Conservation (phyloP, 441 rosid genomes). For the Syzygium malaccense region DNA sequence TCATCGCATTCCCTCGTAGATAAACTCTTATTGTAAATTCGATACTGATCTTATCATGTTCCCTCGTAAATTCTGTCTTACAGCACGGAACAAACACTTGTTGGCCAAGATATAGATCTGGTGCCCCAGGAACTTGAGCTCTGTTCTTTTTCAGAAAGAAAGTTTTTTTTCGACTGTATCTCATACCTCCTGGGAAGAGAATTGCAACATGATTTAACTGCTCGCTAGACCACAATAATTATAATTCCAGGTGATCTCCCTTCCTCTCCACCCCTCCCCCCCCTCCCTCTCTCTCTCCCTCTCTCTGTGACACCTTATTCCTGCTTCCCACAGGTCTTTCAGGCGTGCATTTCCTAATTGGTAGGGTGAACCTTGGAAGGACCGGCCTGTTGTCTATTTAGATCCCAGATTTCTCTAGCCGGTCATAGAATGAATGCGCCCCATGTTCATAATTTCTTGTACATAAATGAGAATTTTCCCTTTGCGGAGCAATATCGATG, state of each 20-base stretch:
- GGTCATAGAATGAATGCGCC: neutral
- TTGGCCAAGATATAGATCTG: conserved; percentile 67
- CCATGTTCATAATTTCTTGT: neutral
- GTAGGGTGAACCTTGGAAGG: neutral
- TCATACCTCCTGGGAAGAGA: neutral
- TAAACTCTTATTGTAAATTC: neutral
- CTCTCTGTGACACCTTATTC: neutral
- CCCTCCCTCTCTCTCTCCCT: neutral
- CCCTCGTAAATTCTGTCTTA: neutral
- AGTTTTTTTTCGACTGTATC: neutral
- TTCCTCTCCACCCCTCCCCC: neutral
- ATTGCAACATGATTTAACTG: neutral
- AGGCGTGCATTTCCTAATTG: neutral
- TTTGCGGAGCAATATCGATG: neutral
- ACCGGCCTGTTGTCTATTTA: neutral
- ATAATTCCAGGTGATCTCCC: conserved; percentile 12
- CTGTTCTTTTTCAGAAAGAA: neutral
- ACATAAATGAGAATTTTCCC: neutral
- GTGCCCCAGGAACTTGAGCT: conserved; percentile 32
- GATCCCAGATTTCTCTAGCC: neutral
- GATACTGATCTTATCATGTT: neutral
- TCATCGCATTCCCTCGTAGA: neutral
- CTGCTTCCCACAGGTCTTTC: conserved; percentile 4
- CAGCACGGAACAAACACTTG: conserved; percentile 54
- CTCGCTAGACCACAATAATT: neutral